phyloP scores from a whole-genome alignment of 352 stramenopile species.

The Pythium guiyangense region DNA sequence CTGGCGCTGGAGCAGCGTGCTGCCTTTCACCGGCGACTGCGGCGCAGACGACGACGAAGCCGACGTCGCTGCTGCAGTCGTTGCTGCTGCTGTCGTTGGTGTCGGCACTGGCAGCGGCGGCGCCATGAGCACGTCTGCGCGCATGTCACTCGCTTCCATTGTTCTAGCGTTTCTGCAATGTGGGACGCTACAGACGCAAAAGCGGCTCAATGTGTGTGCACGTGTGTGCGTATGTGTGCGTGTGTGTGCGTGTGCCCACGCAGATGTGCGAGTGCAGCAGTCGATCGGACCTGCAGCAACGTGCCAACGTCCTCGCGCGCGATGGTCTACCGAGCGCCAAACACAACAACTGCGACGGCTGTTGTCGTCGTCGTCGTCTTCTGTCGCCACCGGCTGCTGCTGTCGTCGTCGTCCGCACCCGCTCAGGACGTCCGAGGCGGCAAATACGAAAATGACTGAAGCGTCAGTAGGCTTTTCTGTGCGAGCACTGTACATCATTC shows the following conservation, averaged over 20 bases:
- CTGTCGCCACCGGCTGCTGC: neutral
- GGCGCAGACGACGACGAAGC: slow-evolving; percentile 7
- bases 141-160: slow-evolving; percentile 6
- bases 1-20: slow-evolving; percentile 35
- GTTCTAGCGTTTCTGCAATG: neutral
- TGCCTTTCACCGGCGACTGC: slow-evolving; percentile 12
- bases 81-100: too few species aligned
- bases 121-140: neutral
- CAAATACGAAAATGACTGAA: slow-evolving; percentile 11
- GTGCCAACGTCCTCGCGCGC: too few species aligned
- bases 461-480: slow-evolving; percentile 5
- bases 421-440: slow-evolving; percentile 1
- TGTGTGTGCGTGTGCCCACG: too few species aligned
- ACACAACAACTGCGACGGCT: too few species aligned
- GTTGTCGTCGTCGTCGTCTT: neutral
- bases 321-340: too few species aligned
- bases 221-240: too few species aligned
- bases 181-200: neutral
- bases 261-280: too few species aligned
- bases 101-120: neutral
- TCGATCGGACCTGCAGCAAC: too few species aligned
- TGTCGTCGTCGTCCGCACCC: slow-evolving; percentile 2
- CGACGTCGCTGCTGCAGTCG: neutral
- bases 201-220: too few species aligned
- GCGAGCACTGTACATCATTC: too few species aligned